Percentiles rank a stretch among this genome's conserved stretches.
Evolutionary conservation across 129 eudicot species (phyloP).

Genomic region (Mikania micrantha): DNA sequence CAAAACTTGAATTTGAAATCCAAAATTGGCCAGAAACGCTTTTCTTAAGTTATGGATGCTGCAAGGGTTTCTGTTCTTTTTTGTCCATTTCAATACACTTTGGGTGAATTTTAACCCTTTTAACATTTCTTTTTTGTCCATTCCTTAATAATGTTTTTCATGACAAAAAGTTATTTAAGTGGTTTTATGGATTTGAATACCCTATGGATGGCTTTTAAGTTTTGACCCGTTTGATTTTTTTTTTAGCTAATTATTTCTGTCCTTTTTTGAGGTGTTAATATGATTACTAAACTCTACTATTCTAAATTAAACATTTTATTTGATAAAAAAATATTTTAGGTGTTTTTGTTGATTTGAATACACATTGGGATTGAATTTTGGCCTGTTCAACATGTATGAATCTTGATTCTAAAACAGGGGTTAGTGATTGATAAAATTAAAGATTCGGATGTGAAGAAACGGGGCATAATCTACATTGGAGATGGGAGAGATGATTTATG

Average conservation of each 20-base stretch:
- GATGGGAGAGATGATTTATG: slow-evolving; percentile 83
- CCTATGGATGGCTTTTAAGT: background rate
- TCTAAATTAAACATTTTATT: too few relatives aligned
- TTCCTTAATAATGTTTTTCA: too few relatives aligned
- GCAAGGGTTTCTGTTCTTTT: too few relatives aligned
- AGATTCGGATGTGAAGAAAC: slow-evolving; percentile 27
- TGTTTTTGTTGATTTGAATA: too few relatives aligned
- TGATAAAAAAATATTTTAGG: too few relatives aligned
- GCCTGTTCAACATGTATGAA: background rate
- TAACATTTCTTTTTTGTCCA: background rate
- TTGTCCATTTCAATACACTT: too few relatives aligned
- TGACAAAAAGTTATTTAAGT: too few relatives aligned
- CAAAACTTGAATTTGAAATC: too few relatives aligned
- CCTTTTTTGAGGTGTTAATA: background rate
- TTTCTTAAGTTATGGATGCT: too few relatives aligned
- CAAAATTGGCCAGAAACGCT: too few relatives aligned
- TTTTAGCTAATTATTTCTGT: too few relatives aligned
- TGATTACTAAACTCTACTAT: background rate
- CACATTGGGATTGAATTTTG: background rate
- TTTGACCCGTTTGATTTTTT: background rate
- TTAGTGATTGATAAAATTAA: slow-evolving; percentile 44
- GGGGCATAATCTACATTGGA: slow-evolving; percentile 60
- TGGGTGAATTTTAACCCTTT: background rate
- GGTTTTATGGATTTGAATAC: too few relatives aligned
- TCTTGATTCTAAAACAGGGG: slow-evolving; percentile 36